Evolutionary conservation across 2,329 filamentous ascomycete species (phyloP).

Genomic region (Tympanopsis confertula): DNA sequence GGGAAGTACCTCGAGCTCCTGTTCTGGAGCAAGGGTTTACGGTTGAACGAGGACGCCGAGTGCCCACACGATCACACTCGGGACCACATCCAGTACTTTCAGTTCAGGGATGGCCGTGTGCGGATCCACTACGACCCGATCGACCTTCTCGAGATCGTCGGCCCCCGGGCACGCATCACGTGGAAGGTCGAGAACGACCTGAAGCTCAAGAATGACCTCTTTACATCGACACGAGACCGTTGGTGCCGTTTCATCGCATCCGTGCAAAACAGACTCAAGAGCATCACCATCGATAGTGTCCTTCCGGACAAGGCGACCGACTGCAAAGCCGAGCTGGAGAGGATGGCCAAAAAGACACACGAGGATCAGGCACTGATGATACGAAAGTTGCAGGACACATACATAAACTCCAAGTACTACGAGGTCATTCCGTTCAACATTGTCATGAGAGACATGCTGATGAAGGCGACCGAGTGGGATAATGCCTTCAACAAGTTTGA

Average conservation of each 20-base stretch:
- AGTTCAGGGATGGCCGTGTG: slow-evolving; percentile 72
- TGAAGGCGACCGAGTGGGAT: slow-evolving; percentile 91
- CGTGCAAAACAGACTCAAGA: slow-evolving; percentile 70
- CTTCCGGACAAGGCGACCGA: slow-evolving; percentile 74
- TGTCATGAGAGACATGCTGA: slow-evolving; percentile 78
- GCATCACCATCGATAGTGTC: slow-evolving; percentile 85
- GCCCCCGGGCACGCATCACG: slow-evolving; percentile 77
- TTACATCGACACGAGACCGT: slow-evolving; percentile 66
- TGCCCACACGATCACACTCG: slow-evolving; percentile 88
- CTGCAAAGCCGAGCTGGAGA: slow-evolving; percentile 73
- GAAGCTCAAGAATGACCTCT: slow-evolving; percentile 85
- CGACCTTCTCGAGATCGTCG: slow-evolving; percentile 84
- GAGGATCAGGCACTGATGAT: slow-evolving; percentile 70
- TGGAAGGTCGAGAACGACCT: slow-evolving; percentile 97
- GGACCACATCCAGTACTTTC: slow-evolving; percentile 88
- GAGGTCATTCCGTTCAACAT: slow-evolving; percentile 90
- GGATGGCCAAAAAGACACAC: slow-evolving; percentile 64
- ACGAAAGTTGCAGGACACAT: slow-evolving; percentile 73
- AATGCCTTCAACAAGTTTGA: slow-evolving; percentile 82
- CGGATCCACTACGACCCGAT: slow-evolving; percentile 88
- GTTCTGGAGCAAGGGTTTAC: slow-evolving; percentile 83
- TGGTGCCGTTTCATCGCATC: slow-evolving; percentile 80
- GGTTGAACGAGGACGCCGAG: slow-evolving; percentile 53
- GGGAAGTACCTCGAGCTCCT: slow-evolving; percentile 93
- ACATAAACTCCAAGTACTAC: slow-evolving; percentile 90